Evolutionary conservation across 129 eudicot species (phyloP).

Genomic region (Flaveria trinervia): DNA sequence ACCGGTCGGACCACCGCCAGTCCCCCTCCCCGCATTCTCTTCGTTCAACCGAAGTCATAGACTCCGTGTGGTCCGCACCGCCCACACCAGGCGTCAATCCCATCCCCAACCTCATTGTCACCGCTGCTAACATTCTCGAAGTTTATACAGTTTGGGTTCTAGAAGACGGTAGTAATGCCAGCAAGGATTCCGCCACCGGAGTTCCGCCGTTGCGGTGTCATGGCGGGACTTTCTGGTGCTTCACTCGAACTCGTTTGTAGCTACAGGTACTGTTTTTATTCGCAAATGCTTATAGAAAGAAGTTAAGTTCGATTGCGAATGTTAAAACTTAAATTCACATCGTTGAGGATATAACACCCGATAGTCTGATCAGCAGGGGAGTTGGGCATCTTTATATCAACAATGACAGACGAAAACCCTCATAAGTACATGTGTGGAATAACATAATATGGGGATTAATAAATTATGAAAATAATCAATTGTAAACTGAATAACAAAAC

Average conservation of each 20-base stretch:
- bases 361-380: neutral
- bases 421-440: neutral
- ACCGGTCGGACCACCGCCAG: too few relatives aligned
- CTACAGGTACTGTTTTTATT: constrained; percentile 47
- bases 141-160: constrained; percentile 62
- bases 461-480: neutral
- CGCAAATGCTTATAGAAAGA: neutral
- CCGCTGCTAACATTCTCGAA: constrained; percentile 76
- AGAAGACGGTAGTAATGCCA: constrained; percentile 40
- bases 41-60: constrained; percentile 59
- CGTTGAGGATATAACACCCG: neutral
- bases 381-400: too few relatives aligned
- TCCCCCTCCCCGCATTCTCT: constrained; percentile 42
- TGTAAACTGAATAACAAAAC: constrained; percentile 5
- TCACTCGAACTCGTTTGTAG: constrained; percentile 81
- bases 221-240: constrained; percentile 80
- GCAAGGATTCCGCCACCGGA: constrained; percentile 29
- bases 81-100: constrained; percentile 47
- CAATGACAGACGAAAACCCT: neutral
- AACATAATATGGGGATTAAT: neutral
- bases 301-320: neutral
- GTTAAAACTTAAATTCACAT: neutral
- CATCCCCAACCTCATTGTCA: constrained; percentile 74
- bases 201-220: constrained; percentile 61
- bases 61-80: constrained; percentile 59